Evolutionary conservation across 192 early-diverging fungal species (phyloP).

Genomic region (Irineochytrium annulatum): DNA sequence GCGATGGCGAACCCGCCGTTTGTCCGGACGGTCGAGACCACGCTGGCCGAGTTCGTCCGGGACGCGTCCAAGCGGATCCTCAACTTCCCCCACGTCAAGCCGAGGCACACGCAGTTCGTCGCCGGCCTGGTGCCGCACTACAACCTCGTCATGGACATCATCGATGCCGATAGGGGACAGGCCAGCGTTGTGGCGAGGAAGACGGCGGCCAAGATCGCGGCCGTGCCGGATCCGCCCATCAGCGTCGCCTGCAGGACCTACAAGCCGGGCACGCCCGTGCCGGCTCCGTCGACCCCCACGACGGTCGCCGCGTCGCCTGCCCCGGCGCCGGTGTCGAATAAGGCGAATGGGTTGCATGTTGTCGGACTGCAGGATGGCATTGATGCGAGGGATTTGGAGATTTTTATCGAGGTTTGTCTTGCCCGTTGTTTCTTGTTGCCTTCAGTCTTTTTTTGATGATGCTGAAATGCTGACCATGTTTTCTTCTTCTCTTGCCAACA

Average conservation of each 20-base stretch:
- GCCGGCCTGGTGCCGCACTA: slow-evolving; percentile 73
- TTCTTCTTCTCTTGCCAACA: background rate
- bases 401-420: slow-evolving; percentile 16
- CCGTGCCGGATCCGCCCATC: slow-evolving; percentile 22
- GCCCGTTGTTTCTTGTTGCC: background rate
- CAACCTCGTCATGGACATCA: slow-evolving; percentile 63
- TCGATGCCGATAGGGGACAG: slow-evolving; percentile 67
- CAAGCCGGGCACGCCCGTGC: background rate
- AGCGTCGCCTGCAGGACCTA: slow-evolving; percentile 11
- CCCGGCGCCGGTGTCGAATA: slow-evolving; percentile 1
- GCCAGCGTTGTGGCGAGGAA: slow-evolving; percentile 65
- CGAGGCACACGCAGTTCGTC: slow-evolving; percentile 61
- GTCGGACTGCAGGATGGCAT: slow-evolving; percentile 11
- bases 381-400: slow-evolving; percentile 16
- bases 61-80: slow-evolving; percentile 50
- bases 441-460: background rate
- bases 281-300: background rate
- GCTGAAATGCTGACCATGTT: background rate
- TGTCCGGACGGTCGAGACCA: slow-evolving; percentile 66
- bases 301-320: background rate
- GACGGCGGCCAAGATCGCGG: slow-evolving; percentile 16
- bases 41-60: slow-evolving; percentile 61
- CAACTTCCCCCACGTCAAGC: slow-evolving; percentile 68
- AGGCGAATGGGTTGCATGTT: slow-evolving; percentile 19
- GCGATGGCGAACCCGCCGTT: slow-evolving; percentile 59